These are phyloP conservation scores for Lodderomyces metapsilosis DNA, from an alignment of 1,139 yeast genomes.

Conservation along the genomic window DNA sequence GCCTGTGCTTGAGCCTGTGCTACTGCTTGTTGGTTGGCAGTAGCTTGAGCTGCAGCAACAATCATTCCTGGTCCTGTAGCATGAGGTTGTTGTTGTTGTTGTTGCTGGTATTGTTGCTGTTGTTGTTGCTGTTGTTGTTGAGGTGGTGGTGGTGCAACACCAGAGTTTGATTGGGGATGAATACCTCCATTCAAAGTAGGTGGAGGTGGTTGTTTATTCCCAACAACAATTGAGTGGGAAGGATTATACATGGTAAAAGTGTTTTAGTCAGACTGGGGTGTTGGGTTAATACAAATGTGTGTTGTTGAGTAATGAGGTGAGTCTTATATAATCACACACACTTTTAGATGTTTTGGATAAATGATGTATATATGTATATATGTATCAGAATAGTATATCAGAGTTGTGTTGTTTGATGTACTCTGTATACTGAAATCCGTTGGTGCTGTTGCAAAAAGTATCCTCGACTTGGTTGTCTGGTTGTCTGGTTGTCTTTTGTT, in stretches of 20 bases:
- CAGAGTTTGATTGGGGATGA: constrained; percentile 8
- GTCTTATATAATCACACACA: too few relatives aligned
- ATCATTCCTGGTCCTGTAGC: constrained; percentile 13
- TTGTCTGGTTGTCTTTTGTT: neutral
- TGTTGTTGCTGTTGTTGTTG: constrained; percentile 7
- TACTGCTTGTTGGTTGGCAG: constrained; percentile 12
- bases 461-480: too few relatives aligned
- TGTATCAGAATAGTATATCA: too few relatives aligned
- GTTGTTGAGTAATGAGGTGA: too few relatives aligned
- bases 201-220: constrained; percentile 13
- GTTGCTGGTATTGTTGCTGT: constrained; percentile 5
- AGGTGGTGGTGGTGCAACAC: constrained; percentile 6
- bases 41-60: constrained; percentile 14
- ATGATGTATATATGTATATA: too few relatives aligned
- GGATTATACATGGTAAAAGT: constrained; percentile 12
- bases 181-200: constrained; percentile 13
- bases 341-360: too few relatives aligned
- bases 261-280: too few relatives aligned
- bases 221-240: constrained; percentile 13
- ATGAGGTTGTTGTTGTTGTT: constrained; percentile 7
- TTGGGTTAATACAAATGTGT: too few relatives aligned
- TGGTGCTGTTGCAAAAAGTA: too few relatives aligned
- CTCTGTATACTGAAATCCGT: too few relatives aligned
- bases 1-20: constrained; percentile 10
- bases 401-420: too few relatives aligned